Base-by-base conservation (phyloP, 371 early-diverging fungal genomes). In the Circinella umbellata region DNA sequence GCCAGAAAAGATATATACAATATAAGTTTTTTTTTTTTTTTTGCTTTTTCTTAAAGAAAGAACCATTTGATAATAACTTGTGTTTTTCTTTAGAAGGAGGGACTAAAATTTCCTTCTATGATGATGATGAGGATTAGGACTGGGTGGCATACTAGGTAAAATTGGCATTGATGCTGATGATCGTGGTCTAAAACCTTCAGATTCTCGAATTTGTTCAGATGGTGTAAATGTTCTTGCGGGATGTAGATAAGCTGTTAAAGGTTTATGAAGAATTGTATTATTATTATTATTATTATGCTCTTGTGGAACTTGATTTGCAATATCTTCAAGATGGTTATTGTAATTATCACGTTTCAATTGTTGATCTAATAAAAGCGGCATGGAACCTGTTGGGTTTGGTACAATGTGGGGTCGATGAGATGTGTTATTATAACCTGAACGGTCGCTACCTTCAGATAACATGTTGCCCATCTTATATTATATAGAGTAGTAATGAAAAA, bases 211-310 rank as follows among this genome's bases (percentile, higher is more conserved):
- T 34, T 18, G 34, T 10, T 18, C 27, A 10, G 2, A 14, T 15
- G 42, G 63, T 63, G 1, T 7, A n/a, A 37, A 59, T 37, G 60
- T 36, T 59, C 1, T 6, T 11, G 38, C 18, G 0, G 36, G 14
- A 34, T 53, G 49, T 35, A 69, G 27, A 63, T 39, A 69, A 11
- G 69, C 69, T 17, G 69, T 69, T 17, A 69, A 54, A n/a, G 69
- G 69, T 38, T 53, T 55, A 55, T 69, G 69, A 14, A 69, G 60
- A 35, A 69, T 69, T 27, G 27, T 27, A 27, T 2, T 27, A 27
- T 27, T 27, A 27, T 2, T 27, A 27, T 27, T 27, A 47, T 17
- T 69, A 35, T 67, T 57, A n/a, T 27, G 10, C 18, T 18, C 8
- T 57, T 57, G 57, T 7, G 57, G 62, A 36, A 37, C 57, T 34